phyloP scores from a whole-genome alignment of 192 early-diverging fungal species.

The Podila clonocystis region DNA sequence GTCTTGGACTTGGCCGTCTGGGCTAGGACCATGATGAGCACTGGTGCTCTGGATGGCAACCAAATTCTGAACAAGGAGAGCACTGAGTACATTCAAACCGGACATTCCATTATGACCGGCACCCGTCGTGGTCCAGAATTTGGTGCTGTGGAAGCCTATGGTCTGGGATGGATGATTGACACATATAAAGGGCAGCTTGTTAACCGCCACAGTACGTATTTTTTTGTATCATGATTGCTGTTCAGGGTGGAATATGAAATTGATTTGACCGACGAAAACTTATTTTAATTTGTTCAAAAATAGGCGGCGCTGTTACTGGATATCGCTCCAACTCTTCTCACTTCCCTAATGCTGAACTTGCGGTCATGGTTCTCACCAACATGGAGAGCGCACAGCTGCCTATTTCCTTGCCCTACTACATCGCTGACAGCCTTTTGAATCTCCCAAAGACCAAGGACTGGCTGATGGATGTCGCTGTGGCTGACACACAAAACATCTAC shows the following conservation, averaged over 20 bases:
- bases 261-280: background rate
- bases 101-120: background rate
- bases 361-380: background rate
- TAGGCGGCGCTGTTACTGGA: conserved; percentile 2
- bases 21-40: background rate
- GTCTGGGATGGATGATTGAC: background rate
- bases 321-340: conserved; percentile 2
- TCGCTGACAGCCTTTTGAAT: background rate
- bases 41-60: background rate
- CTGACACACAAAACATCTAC: background rate
- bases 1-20: background rate
- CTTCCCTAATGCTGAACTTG: conserved; percentile 16
- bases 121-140: background rate
- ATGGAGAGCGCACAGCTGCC: background rate
- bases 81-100: background rate
- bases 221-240: background rate
- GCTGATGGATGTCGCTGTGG: background rate
- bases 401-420: background rate
- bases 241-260: background rate
- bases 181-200: background rate
- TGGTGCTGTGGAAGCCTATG: background rate
- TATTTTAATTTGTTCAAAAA: background rate
- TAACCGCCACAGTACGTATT: conserved; percentile 1
- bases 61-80: conserved; percentile 12
- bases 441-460: conserved; percentile 5